These are phyloP conservation scores for Alternaria conjuncta DNA, from an alignment of 2,329 filamentous ascomycete species.

Conservation along the genomic window DNA sequence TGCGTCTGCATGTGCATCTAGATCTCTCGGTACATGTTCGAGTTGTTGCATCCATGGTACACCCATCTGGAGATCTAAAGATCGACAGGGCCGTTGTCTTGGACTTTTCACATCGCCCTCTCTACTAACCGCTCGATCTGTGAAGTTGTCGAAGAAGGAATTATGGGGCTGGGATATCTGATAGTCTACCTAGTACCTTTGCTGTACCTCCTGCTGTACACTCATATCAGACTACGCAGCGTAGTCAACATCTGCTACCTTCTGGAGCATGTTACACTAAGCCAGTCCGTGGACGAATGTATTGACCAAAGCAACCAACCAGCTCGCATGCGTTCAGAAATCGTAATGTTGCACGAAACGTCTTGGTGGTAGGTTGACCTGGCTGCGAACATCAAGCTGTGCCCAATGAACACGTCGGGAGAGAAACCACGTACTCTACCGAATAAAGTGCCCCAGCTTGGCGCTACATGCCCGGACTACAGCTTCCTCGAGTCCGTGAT, in stretches of 20 bases:
- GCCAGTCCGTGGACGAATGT: neutral
- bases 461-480: neutral
- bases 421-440: slow-evolving; percentile 5
- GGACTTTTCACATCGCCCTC: neutral
- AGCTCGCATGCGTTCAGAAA: neutral
- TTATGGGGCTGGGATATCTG: neutral
- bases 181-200: neutral
- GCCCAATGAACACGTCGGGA: slow-evolving; percentile 12
- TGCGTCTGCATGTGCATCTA: neutral
- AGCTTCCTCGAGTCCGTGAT: neutral
- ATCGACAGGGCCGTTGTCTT: neutral
- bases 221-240: neutral
- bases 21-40: neutral
- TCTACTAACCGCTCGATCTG: neutral
- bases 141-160: neutral
- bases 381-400: neutral
- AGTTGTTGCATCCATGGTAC: neutral
- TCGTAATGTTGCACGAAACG: neutral
- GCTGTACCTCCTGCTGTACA: neutral
- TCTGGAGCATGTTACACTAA: neutral
- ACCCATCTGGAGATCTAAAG: neutral
- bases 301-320: neutral
- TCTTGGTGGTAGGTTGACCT: slow-evolving; percentile 1
- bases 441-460: slow-evolving; percentile 7
- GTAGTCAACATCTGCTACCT: neutral